Evolutionary conservation across 2,329 filamentous ascomycete species (phyloP).

Genomic region (Davidsoniella eucalypti): DNA sequence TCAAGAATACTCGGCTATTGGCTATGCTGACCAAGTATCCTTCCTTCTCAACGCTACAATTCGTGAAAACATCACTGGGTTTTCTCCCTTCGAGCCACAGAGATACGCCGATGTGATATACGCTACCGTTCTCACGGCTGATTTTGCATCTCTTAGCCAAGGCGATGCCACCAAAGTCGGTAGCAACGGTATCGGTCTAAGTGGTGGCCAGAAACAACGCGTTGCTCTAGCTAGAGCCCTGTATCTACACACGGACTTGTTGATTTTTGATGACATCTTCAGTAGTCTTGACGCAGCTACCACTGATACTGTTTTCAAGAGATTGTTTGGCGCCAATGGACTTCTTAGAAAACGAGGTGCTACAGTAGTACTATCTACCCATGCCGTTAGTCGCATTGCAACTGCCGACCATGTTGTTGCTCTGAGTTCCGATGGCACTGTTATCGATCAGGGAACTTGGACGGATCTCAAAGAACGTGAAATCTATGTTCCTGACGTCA

Average conservation of each 20-base stretch:
- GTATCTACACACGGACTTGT: slow-evolving; percentile 22
- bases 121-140: slow-evolving; percentile 20
- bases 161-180: slow-evolving; percentile 25
- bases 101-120: slow-evolving; percentile 23
- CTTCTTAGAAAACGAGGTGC: slow-evolving; percentile 22
- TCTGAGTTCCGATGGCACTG: slow-evolving; percentile 23
- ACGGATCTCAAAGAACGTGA: slow-evolving; percentile 18
- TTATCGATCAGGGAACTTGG: slow-evolving; percentile 26
- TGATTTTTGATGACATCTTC: slow-evolving; percentile 30
- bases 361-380: slow-evolving; percentile 27
- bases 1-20: slow-evolving; percentile 13
- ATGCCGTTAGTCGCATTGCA: slow-evolving; percentile 20
- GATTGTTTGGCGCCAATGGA: slow-evolving; percentile 25
- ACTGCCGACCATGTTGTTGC: slow-evolving; percentile 31
- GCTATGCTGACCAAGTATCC: slow-evolving; percentile 21
- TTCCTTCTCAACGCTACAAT: slow-evolving; percentile 22
- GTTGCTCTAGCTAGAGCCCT: slow-evolving; percentile 28
- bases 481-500: slow-evolving; percentile 19
- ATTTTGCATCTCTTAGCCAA: slow-evolving; percentile 19
- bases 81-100: slow-evolving; percentile 17
- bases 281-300: slow-evolving; percentile 29
- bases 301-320: slow-evolving; percentile 25
- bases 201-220: slow-evolving; percentile 26
- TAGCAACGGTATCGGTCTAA: slow-evolving; percentile 25
- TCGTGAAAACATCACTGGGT: slow-evolving; percentile 24